Evolutionary conservation across 805 yeast species (phyloP), one percentile per base, ranked within the genome.

Genomic region (Candida germanica): DNA sequence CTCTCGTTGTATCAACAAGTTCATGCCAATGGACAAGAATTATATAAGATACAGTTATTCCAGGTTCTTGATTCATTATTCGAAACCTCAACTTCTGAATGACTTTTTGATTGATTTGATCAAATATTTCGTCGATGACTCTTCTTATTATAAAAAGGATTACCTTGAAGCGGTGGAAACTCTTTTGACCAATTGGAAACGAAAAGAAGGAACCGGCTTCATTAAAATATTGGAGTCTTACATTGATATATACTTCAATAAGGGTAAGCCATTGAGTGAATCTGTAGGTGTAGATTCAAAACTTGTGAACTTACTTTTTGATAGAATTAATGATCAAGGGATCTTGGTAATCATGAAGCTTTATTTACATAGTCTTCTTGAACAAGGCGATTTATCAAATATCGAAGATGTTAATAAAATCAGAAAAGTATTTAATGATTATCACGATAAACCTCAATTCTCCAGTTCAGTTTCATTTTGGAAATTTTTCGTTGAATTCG

Each of bases 401-500:
- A 42, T 46, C 6, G 46, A 46, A 2, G 39, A 47, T 10, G 25
- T 40, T 4, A 26, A 31, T n/a, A 19, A 20, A 12, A 5, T 39
- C 21, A 21, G 44, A 6, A 14, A 39, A n/a, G 54, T 64, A 29
- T 66, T 56, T 48, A 61, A 61, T 42, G 46, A 40, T 15, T 46
- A 49, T 35, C 48, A 55, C 40, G 38, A 38, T 3, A 54, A 64
- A 21, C 44, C 50, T 1, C 49, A 58, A 3, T 49, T 80, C 10
- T 57, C 57, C 29, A 49, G 59, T 5, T 71, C 78, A 1, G 55
- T 56, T 4, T 48, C 66, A 14, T 83, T 79, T 47, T 83, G 88
- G 88, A 50, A 56, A 8, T 67, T 70, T 26, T 78, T 60, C 41
- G 69, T 81, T 42, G 73, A 75, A 31, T 77, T 73, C 47, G 83